phyloP scores from a whole-genome alignment of 192 early-diverging fungal species.

The Coemansia sp. region DNA sequence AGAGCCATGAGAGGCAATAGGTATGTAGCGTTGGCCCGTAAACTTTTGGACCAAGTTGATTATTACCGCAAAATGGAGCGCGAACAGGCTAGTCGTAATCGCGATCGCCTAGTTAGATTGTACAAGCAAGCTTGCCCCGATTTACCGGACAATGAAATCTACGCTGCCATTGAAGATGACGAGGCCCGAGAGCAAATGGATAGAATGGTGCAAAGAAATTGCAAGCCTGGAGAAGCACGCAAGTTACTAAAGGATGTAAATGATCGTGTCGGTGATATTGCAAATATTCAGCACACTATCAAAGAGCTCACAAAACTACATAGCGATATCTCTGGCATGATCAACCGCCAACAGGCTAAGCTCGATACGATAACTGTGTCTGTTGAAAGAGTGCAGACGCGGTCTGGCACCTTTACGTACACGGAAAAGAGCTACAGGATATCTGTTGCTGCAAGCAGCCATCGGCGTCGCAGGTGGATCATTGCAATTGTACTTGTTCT shows the following conservation, averaged over 20 bases:
- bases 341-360: constrained; percentile 32
- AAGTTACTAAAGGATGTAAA: constrained; percentile 28
- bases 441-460: not conserved
- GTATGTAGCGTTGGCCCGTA: constrained; percentile 3
- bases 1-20: constrained; percentile 6
- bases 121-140: constrained; percentile 23
- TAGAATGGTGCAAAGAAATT: not conserved
- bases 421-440: constrained; percentile 7
- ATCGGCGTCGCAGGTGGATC: constrained; percentile 12
- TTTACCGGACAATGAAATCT: constrained; percentile 16
- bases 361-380: constrained; percentile 25
- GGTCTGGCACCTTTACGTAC: not conserved
- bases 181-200: constrained; percentile 9
- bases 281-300: constrained; percentile 19
- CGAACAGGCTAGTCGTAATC: constrained; percentile 17
- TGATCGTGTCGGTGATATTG: constrained; percentile 31
- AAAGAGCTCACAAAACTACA: constrained; percentile 19
- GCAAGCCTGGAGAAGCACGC: constrained; percentile 12
- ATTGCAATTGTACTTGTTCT: constrained; percentile 7
- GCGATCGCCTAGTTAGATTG: constrained; percentile 25
- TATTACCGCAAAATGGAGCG: constrained; percentile 25
- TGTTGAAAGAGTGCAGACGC: constrained; percentile 13
- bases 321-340: constrained; percentile 20
- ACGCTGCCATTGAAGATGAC: constrained; percentile 14
- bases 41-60: constrained; percentile 12